These are phyloP conservation scores for Rhinocladiella similis DNA, from an alignment of 2,329 filamentous ascomycete genomes.

Conservation along the genomic window DNA sequence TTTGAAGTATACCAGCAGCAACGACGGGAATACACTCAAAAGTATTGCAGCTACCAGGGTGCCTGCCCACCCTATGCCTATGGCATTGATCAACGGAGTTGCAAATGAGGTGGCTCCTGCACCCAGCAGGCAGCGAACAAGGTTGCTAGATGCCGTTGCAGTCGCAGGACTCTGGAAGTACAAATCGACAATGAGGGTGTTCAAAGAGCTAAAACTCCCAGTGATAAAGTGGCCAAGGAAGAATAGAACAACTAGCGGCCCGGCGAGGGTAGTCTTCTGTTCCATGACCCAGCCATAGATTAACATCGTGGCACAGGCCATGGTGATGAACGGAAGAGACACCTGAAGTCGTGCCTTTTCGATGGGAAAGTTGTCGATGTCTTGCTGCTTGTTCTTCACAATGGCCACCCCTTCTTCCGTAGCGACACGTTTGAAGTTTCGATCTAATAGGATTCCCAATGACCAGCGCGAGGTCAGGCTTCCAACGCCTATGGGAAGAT, in stretches of 20 bases:
- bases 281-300: conserved; percentile 36
- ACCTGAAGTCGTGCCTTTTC: conserved; percentile 33
- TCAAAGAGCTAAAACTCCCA: conserved; percentile 16
- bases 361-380: conserved; percentile 47
- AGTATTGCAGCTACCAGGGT: conserved; percentile 8
- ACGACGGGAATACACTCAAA: not conserved
- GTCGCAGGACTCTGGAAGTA: conserved; percentile 27
- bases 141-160: conserved; percentile 28
- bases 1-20: too few relatives aligned
- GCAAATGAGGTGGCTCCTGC: conserved; percentile 28
- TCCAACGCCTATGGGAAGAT: conserved; percentile 44
- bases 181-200: conserved; percentile 28
- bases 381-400: conserved; percentile 32
- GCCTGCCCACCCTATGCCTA: conserved; percentile 30
- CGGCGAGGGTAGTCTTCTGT: not conserved
- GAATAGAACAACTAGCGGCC: conserved; percentile 24
- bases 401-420: conserved; percentile 34
- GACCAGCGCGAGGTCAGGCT: conserved; percentile 42
- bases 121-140: conserved; percentile 12
- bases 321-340: conserved; percentile 31
- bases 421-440: conserved; percentile 42
- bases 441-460: conserved; percentile 41
- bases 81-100: conserved; percentile 25
- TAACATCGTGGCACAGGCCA: conserved; percentile 30
- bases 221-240: conserved; percentile 17